These are phyloP conservation scores for Juglanconis sp. DNA, from an alignment of 2,329 filamentous ascomycete genomes.

Conservation along the genomic window DNA sequence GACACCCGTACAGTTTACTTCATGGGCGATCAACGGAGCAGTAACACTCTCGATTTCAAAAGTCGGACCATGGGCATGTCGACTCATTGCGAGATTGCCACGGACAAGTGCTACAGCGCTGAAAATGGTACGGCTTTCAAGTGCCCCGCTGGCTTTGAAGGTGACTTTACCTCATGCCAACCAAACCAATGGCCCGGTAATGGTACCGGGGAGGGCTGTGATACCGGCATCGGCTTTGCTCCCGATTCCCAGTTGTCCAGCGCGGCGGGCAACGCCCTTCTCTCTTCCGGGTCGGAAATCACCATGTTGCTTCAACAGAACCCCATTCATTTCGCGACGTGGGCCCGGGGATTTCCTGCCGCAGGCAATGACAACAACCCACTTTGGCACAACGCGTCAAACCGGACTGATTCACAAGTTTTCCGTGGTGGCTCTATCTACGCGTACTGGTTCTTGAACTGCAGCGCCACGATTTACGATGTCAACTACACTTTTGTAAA, in stretches of 20 bases:
- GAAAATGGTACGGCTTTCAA: background rate
- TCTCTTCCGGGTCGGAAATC: background rate
- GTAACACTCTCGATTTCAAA: background rate
- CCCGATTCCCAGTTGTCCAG: background rate
- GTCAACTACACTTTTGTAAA: background rate
- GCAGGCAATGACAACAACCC: background rate
- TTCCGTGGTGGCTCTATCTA: background rate
- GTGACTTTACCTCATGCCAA: background rate
- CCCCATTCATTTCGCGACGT: background rate
- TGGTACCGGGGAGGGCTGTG: background rate
- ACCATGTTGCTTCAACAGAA: background rate
- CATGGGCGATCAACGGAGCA: background rate
- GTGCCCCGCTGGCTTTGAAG: background rate
- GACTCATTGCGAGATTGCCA: background rate
- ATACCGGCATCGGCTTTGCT: slow-evolving; percentile 1
- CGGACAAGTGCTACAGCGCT: background rate
- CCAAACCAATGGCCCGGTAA: background rate
- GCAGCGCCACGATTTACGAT: background rate
- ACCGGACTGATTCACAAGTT: background rate
- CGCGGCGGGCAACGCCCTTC: background rate
- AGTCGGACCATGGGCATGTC: background rate
- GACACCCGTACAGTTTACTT: background rate
- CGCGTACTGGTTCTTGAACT: background rate
- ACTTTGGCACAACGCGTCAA: background rate
- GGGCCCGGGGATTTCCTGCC: background rate